Evolutionary conservation across 495 filamentous ascomycete species (phyloP), one percentile per base, ranked within the genome.

Genomic region (Penicillium nucicola): DNA sequence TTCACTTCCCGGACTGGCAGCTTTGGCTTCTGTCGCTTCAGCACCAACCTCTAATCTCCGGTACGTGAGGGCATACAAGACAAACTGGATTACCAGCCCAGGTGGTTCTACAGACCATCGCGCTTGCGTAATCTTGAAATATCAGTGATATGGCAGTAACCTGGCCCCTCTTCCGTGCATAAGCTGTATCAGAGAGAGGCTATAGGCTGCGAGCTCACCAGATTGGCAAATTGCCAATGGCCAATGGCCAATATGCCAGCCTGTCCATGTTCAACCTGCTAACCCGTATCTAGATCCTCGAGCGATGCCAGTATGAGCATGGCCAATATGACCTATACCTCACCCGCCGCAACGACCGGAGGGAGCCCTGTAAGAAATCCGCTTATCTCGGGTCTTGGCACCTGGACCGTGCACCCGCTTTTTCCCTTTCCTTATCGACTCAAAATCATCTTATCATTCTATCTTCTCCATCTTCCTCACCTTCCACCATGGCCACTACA

Each of bases 281-380:
- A 57, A 71, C 62, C 13, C 49, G 56, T 59, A 52, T 62, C 55
- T 62, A 83, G 78, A 60, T 67, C 73, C 35, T 81, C 78, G 49
- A 71, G 71, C 59, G 66, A 75, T 76, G 70, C 67, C 46, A 72
- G 68, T 58, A 68, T 66, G 62, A 74, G 55, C 58, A 81, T 82
- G 76, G 74, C 68, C 38, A 80, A 69, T 62, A 80, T 81, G 70
- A 81, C 67, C 48, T 85, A 84, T 64, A 71, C 81, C 9, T 85
- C 85, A 19, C 84, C 84, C 8, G 85, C 86, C 23, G 83, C 82
- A 11, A 85, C 84, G 0, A 79, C 78, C 39, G 85, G 81, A 53
- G 84, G 84, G 31, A 25, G 28, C 22, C 15, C 15, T 35, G 43
- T 25, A 25, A 11, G 31, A 28, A 28, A 28, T 28, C 25, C 25